Conservation (phyloP, 805 yeast genomes). For the Sporopachydermia lactativora region DNA sequence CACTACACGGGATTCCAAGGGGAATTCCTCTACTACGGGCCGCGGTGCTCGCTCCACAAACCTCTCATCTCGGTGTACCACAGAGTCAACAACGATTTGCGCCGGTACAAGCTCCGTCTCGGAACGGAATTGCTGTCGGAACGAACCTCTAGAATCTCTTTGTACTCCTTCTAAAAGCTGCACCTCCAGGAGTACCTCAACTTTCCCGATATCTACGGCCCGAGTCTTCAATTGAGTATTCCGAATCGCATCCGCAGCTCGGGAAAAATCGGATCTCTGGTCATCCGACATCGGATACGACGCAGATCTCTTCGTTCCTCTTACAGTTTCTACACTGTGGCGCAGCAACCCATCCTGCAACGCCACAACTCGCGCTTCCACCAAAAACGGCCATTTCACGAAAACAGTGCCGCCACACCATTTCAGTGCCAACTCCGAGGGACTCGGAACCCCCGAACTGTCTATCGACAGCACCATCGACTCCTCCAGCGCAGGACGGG, state of each 20-base stretch:
- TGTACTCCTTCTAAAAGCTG: conserved; percentile 64
- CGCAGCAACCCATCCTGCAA: conserved; percentile 40
- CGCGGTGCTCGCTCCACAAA: conserved; percentile 56
- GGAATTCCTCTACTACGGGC: conserved; percentile 75
- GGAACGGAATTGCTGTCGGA: conserved; percentile 51
- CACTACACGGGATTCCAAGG: conserved; percentile 53
- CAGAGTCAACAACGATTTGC: conserved; percentile 65
- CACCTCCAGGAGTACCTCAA: conserved; percentile 54
- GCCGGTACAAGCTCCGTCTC: conserved; percentile 40
- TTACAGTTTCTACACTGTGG: conserved; percentile 20
- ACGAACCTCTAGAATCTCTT: conserved; percentile 60
- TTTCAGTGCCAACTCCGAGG: conserved; percentile 52
- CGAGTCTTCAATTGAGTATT: conserved; percentile 32
- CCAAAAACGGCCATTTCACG: conserved; percentile 82
- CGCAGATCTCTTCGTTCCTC: neutral
- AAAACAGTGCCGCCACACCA: conserved; percentile 50
- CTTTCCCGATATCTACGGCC: conserved; percentile 45
- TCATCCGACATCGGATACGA: conserved; percentile 17
- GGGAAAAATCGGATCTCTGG: conserved; percentile 32
- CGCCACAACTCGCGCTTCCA: conserved; percentile 59
- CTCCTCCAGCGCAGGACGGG: conserved; percentile 71
- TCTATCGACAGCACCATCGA: conserved; percentile 58
- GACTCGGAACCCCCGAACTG: conserved; percentile 27
- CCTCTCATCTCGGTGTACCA: conserved; percentile 61
- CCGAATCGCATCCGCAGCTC: conserved; percentile 25